Base-by-base conservation (phyloP, 495 filamentous ascomycete species). In the Neurospora terricola region DNA sequence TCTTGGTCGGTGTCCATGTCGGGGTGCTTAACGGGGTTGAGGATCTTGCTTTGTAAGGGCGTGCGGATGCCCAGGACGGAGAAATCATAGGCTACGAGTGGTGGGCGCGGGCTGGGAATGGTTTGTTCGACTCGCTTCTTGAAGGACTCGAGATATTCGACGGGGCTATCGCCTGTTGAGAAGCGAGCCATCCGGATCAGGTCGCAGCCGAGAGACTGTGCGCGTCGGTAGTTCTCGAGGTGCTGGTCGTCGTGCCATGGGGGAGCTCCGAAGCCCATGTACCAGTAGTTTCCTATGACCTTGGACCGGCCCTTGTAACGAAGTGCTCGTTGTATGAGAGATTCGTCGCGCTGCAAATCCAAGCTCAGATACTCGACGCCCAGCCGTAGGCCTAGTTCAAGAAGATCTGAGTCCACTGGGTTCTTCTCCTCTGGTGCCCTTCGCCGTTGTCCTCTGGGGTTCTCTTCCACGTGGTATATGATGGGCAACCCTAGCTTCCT, bases 291-390 rank as follows among this genome's bases (percentile, higher is more conserved):
- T 8, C 90, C 93, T 71, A 94, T 92, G n/a, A 93, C 87, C 73
- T 92, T 93, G 3, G 91, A 92, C 36, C 84, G 85, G 3, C 93
- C 92, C 72, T 88, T 87, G 73, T 79, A 83, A 27, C 81, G 77
- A 12, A 93, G 80, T 54, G 93, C 81, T 14, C 84, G 84, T 14
- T 84, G 80, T 9, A 91, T 78, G 4, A 85, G 77, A 1, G 83
- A 80, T 2, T 90, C 80, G 48, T 86, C 82, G 54, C 89, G 85
- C 36, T 85, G 85, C 11, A 94, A 79, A 74, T 94, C 90, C 0
- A 94, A 78, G 66, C 88, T 88, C 34, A 92, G 75, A 80, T 92
- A 94, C 75, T 96, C 92, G 14, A 93, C 90, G 0, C 87, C 91
- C 18, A 96, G 83, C 6, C 92, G 88, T 23, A 94, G 81, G 3